phyloP scores from a whole-genome alignment of 768 basidiomycete genomes.

The Leccinum incarnatum region DNA sequence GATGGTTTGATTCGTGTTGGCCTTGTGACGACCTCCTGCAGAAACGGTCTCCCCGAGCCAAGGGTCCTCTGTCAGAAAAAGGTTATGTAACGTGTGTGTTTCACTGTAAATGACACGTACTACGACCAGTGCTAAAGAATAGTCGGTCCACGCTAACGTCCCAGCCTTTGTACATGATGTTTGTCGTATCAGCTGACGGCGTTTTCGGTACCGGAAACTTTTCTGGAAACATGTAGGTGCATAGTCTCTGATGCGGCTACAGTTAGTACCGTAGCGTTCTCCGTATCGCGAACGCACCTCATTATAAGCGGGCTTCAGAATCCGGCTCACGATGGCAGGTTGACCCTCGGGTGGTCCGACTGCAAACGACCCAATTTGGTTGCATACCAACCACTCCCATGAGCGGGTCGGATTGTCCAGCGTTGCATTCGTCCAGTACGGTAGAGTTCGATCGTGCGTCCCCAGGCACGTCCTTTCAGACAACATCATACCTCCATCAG shows the following conservation, averaged over 20 bases:
- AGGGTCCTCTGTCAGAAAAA: slow-evolving; percentile 54
- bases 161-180: slow-evolving; percentile 60
- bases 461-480: slow-evolving; percentile 37
- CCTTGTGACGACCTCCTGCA: slow-evolving; percentile 43
- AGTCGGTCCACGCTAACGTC: slow-evolving; percentile 52
- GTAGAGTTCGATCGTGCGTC: slow-evolving; percentile 36
- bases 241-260: slow-evolving; percentile 54
- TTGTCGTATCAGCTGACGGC: slow-evolving; percentile 43
- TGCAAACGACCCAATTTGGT: slow-evolving; percentile 57
- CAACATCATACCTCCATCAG: slow-evolving; percentile 36
- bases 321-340: slow-evolving; percentile 35
- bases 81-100: neutral
- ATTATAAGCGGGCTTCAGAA: slow-evolving; percentile 29
- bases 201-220: slow-evolving; percentile 49
- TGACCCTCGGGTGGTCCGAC: slow-evolving; percentile 37
- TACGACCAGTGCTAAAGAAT: slow-evolving; percentile 68
- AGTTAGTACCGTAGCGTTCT: neutral
- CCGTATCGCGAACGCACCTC: slow-evolving; percentile 20
- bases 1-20: slow-evolving; percentile 58
- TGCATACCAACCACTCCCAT: slow-evolving; percentile 76
- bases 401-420: slow-evolving; percentile 58
- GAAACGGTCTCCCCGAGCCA: slow-evolving; percentile 72
- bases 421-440: slow-evolving; percentile 52
- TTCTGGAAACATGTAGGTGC: slow-evolving; percentile 62
- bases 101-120: slow-evolving; percentile 36